phyloP scores from a whole-genome alignment of 192 early-diverging fungal species.

The Cetraspora pellucida region DNA sequence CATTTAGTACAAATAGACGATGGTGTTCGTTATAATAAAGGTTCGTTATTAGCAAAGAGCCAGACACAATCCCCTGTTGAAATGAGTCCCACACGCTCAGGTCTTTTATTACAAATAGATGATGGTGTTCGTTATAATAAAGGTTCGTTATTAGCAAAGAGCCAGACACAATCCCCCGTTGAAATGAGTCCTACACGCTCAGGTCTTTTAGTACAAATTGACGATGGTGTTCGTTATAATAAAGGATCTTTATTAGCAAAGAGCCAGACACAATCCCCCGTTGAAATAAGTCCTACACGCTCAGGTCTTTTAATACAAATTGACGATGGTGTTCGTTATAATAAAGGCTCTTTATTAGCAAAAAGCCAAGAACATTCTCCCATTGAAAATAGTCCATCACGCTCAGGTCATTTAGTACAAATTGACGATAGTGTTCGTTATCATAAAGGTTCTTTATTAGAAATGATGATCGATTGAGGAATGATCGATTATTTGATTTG shows the following conservation, averaged over 20 bases:
- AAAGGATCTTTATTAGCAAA: slow-evolving; percentile 22
- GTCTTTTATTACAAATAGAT: not conserved
- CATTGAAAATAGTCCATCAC: too few species aligned
- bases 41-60: not conserved
- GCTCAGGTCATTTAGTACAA: too few species aligned
- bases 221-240: not conserved
- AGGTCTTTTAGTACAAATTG: not conserved
- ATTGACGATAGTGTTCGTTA: too few species aligned
- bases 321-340: too few species aligned
- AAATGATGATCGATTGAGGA: too few species aligned
- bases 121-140: slow-evolving; percentile 15
- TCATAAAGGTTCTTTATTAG: too few species aligned
- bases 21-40: not conserved
- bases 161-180: not conserved
- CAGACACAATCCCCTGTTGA: too few species aligned
- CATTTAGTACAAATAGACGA: not conserved
- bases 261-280: not conserved
- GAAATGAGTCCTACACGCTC: not conserved
- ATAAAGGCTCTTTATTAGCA: too few species aligned
- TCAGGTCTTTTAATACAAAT: not conserved
- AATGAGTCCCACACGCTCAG: not conserved
- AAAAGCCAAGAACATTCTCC: too few species aligned
- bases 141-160: slow-evolving; percentile 24
- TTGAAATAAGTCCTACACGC: too few species aligned
- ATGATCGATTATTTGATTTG: too few species aligned